Conservation (phyloP, 257 asterid species). For the Thymus mandschuricus region DNA sequence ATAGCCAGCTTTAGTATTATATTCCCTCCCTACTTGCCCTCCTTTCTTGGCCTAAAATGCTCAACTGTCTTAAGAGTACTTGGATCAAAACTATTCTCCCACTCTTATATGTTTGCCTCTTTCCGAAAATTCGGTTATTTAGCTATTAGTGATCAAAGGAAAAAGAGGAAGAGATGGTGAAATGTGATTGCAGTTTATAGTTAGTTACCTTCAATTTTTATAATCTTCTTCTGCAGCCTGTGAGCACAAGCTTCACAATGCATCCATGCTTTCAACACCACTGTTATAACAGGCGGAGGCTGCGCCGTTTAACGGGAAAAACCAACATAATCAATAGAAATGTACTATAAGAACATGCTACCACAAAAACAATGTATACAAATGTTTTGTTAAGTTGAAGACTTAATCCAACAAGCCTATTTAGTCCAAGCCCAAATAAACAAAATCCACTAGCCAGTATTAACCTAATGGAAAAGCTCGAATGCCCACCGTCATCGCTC, state of each 20-base stretch:
- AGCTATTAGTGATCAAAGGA: background rate
- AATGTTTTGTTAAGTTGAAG: too few species aligned
- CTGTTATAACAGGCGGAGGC: slow-evolving; percentile 72
- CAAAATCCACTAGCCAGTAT: background rate
- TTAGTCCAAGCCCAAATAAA: background rate
- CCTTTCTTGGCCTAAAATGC: slow-evolving; percentile 5
- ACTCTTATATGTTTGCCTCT: background rate
- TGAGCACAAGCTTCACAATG: slow-evolving; percentile 97
- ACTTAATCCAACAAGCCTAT: background rate
- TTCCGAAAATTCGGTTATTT: background rate
- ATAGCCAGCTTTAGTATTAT: background rate
- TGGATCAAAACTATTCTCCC: slow-evolving; percentile 5
- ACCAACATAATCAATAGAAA: background rate
- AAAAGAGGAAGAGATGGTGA: background rate
- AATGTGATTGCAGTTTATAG: slow-evolving; percentile 12
- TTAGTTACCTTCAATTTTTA: slow-evolving; percentile 63
- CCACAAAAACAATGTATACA: too few species aligned
- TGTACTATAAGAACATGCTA: background rate
- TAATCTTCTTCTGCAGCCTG: slow-evolving; percentile 63
- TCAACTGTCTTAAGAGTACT: background rate
- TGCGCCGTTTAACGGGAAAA: slow-evolving; percentile 22
- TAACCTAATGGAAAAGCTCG: too few species aligned
- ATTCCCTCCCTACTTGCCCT: background rate
- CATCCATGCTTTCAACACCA: slow-evolving; percentile 73
- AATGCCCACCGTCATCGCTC: too few species aligned